Evolutionary conservation across 768 basidiomycete species (phyloP).

Genomic region (Panaeolus cyanescens): DNA sequence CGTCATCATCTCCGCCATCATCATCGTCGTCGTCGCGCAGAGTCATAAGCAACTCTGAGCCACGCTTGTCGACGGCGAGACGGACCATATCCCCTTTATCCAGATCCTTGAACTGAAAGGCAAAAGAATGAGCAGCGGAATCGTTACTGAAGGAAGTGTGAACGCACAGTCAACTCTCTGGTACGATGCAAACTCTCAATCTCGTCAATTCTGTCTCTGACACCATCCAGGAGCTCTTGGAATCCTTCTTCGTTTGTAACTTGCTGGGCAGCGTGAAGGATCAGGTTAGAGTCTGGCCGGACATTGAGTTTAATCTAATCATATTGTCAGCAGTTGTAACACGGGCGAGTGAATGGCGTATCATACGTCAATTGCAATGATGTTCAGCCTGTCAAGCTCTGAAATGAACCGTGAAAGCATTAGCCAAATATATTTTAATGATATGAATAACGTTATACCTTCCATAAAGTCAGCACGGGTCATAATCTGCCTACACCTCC

Average conservation of each 20-base stretch:
- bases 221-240: slow-evolving; percentile 72
- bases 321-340: not conserved
- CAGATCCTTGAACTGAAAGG: slow-evolving; percentile 49
- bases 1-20: slow-evolving; percentile 5
- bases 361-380: slow-evolving; percentile 78
- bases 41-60: slow-evolving; percentile 29
- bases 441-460: slow-evolving; percentile 35
- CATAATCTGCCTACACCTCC: slow-evolving; percentile 79
- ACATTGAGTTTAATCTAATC: slow-evolving; percentile 70
- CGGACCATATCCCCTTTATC: slow-evolving; percentile 49
- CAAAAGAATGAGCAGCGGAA: not conserved
- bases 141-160: not conserved
- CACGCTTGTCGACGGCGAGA: slow-evolving; percentile 61
- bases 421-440: not conserved
- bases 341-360: slow-evolving; percentile 5
- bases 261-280: slow-evolving; percentile 70
- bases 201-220: slow-evolving; percentile 78
- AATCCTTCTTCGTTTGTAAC: slow-evolving; percentile 78
- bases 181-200: slow-evolving; percentile 86
- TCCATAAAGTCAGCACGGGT: slow-evolving; percentile 83
- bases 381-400: slow-evolving; percentile 70
- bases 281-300: slow-evolving; percentile 77
- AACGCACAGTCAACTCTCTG: slow-evolving; percentile 69
- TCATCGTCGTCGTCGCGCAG: slow-evolving; percentile 6
- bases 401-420: not conserved